Evolutionary conservation across 257 asterid species (phyloP), one percentile per base, ranked within the genome.

Genomic region (Lycium barbarum): DNA sequence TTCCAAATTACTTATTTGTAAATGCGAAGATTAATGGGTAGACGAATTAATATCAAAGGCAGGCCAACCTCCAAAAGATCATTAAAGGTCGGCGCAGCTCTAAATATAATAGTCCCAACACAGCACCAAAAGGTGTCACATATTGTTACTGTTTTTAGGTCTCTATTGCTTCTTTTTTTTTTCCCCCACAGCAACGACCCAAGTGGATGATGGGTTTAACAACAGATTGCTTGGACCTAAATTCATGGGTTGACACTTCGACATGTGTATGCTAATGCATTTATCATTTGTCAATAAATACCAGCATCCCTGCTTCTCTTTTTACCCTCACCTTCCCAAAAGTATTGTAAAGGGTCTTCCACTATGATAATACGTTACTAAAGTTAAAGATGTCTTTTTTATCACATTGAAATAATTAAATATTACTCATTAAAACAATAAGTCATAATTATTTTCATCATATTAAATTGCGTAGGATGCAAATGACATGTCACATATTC

Each of bases 41-140:
- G 1, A 26, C 33, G 33, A 26, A 40, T 18, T 18, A 0, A 74
- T 74, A 74, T 7, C 22, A 49, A 73, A 20, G 40, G 80, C 14
- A 74, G 14, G 13, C 62, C 45, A 74, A 74, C 81, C 15, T 76
- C 47, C 45, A 26, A 76, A 76, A 51, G 47, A 13, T 51, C 82
- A 76, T 76, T 76, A 76, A 76, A 76, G 82, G 82, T 76, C 82
- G 81, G 62, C 62, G 43, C 12, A 57, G 7, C 63, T 57, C 33
- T 0, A 26, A 26, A 26, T 26, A 20, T 57, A 57, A 57, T 57
- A 3, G 62, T 57, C 4, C 62, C 62, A 51, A 11, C 55, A 51
- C 62, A 53, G 58, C 58, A 53, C 10, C 62, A 15, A 57, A 57
- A 15, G 62, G 62, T 5, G 20, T 57, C 62, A 5, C 62, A 74